Evolutionary conservation across 768 basidiomycete genomes (phyloP), one percentile per base, ranked within the genome.

Genomic region (Kwoniella europaea): DNA sequence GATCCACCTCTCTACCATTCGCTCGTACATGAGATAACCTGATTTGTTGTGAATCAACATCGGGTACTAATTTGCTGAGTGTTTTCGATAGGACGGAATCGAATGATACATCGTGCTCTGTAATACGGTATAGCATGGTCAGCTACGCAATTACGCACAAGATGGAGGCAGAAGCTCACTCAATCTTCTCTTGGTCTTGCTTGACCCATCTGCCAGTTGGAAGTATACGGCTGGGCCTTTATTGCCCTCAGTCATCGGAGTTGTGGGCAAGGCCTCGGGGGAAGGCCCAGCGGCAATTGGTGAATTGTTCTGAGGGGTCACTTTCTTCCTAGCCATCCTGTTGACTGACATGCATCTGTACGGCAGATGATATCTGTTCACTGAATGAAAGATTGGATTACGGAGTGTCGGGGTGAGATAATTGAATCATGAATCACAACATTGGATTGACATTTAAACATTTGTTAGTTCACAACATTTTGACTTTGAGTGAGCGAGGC

Each of bases 11-110:
- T 41, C 69, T 50, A 5, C 71, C 76, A n/a, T 62, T 59, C 1
- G 65, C 66, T 46, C 76, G 46, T 13, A 77, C 66, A 58, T 77
- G 76, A 3, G 71, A 64, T 42, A 77, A 18, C 15, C 73, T 67
- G 53, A 74, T 18, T 42, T 71, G 65, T 18, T 63, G 52, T 24
- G 63, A 22, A 41, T 29, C 22, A 16, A 20, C 60, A 13, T 63
- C 62, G 29, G 64, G 24, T n/a, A n/a, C 68, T 46, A 70, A 44
- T 42, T 53, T 46, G 15, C 59, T 35, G 46, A 70, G 50, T 13
- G 58, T 42, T 22, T 57, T 46, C 4, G 62, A 24, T 22, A 65
- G 27, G 15, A 46, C 24, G 13, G 56, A 53, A 3, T 70, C 35
- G n/a, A 68, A 52, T 5, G 65, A 16, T 22, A 10, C 13, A 44